Percentiles rank a stretch among this genome's conserved stretches.
Evolutionary conservation across 371 early-diverging fungal genomes (phyloP).

Genomic region (Mortierella sp.): DNA sequence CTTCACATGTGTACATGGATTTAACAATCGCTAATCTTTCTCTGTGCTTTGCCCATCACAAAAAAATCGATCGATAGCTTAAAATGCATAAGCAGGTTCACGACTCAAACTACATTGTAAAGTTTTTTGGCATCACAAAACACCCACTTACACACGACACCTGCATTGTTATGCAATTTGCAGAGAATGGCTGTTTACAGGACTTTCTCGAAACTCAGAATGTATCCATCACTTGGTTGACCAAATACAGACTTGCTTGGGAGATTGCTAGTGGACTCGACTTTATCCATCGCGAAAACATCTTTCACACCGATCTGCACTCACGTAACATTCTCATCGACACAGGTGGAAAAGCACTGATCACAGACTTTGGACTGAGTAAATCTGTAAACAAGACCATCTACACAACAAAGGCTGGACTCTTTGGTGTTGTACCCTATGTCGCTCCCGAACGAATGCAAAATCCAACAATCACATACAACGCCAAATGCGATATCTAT

Average conservation of each 20-base stretch:
- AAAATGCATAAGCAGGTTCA: conserved; percentile 58
- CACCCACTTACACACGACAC: conserved; percentile 56
- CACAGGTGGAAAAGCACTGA: conserved; percentile 48
- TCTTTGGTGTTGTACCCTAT: conserved; percentile 64
- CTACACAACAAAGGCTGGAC: conserved; percentile 55
- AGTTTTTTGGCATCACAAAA: conserved; percentile 56
- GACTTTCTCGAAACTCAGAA: conserved; percentile 54
- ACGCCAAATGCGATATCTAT: conserved; percentile 65
- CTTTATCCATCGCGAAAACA: conserved; percentile 81
- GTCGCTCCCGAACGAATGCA: conserved; percentile 69
- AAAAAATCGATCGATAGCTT: conserved; percentile 24
- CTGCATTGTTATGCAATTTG: conserved; percentile 58
- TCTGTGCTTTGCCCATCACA: not conserved
- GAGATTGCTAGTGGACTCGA: conserved; percentile 52
- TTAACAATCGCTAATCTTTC: no score
- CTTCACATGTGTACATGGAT: no score
- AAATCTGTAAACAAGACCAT: conserved; percentile 56
- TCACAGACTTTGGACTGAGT: conserved; percentile 56
- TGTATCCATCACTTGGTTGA: conserved; percentile 51
- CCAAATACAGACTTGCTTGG: conserved; percentile 53
- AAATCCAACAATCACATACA: conserved; percentile 59
- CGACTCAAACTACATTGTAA: conserved; percentile 55
- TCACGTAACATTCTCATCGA: conserved; percentile 93
- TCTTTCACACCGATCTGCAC: conserved; percentile 98
- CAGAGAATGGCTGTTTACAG: conserved; percentile 56